Conservation (phyloP, 2,329 filamentous ascomycete genomes). For the Penicillium fuscoglaucum region DNA sequence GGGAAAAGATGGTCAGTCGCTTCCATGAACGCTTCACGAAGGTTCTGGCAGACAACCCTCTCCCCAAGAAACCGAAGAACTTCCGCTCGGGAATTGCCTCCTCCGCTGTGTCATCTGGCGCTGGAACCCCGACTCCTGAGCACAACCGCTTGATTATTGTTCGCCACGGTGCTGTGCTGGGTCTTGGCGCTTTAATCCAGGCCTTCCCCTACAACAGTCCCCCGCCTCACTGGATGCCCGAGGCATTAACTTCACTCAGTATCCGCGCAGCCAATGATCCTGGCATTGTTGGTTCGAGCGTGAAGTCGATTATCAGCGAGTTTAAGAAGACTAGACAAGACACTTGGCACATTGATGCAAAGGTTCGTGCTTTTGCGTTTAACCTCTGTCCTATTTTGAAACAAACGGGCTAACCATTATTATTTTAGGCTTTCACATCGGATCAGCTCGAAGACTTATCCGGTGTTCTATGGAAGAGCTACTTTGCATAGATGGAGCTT, state of each 20-base stretch:
- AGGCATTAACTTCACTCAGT: constrained; percentile 82
- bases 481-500: constrained; percentile 69
- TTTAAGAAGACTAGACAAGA: constrained; percentile 99
- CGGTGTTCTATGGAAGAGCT: constrained; percentile 98
- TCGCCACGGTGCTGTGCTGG: constrained; percentile 87
- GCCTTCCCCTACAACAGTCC: constrained; percentile 96
- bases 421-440: constrained; percentile 73
- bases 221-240: constrained; percentile 90
- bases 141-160: constrained; percentile 74
- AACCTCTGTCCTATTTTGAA: not conserved
- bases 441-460: constrained; percentile 95
- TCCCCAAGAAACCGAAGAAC: constrained; percentile 66
- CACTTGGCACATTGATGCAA: constrained; percentile 97
- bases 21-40: constrained; percentile 78
- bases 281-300: constrained; percentile 91
- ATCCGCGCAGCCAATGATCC: constrained; percentile 82
- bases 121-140: constrained; percentile 53
- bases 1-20: constrained; percentile 71
- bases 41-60: constrained; percentile 76
- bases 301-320: constrained; percentile 89
- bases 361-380: constrained; percentile 61
- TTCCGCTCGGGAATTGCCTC: constrained; percentile 37
- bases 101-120: constrained; percentile 46
- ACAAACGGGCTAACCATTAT: constrained; percentile 22
- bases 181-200: constrained; percentile 85